Conservation (phyloP, 1,139 yeast species). For the Candida sp. region DNA sequence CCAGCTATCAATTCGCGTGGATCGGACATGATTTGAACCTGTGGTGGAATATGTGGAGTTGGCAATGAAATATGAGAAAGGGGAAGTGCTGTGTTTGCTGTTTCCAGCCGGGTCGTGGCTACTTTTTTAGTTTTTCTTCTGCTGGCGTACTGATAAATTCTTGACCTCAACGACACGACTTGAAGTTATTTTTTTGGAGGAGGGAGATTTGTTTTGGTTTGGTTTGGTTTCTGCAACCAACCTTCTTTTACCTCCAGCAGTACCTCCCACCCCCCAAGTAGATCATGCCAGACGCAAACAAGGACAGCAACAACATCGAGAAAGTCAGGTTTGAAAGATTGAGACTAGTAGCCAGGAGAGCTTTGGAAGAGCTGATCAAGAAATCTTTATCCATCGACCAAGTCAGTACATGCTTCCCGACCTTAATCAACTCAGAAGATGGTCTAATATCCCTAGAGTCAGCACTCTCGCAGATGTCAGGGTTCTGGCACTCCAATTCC, state of each 20-base stretch:
- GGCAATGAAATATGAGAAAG: background rate
- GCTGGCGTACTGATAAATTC: background rate
- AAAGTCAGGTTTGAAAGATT: conserved; percentile 58
- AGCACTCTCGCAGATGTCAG: conserved; percentile 63
- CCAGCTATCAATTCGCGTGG: conserved; percentile 45
- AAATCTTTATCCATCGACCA: conserved; percentile 65
- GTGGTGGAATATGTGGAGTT: background rate
- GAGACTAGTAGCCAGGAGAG: conserved; percentile 61
- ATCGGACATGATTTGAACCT: conserved; percentile 32
- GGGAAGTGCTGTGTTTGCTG: background rate
- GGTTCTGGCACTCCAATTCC: conserved; percentile 64
- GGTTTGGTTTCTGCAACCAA: background rate
- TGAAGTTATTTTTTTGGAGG: background rate
- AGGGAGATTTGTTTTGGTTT: background rate
- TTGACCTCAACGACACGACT: conserved; percentile 1
- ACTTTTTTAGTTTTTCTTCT: background rate
- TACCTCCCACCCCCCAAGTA: too few relatives aligned
- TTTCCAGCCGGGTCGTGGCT: background rate
- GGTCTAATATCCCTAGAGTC: conserved; percentile 58
- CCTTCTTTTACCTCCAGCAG: too few relatives aligned
- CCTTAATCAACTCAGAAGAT: conserved; percentile 48
- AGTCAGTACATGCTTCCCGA: conserved; percentile 70
- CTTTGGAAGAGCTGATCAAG: conserved; percentile 66
- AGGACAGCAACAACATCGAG: conserved; percentile 10
- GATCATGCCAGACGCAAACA: background rate